Evolutionary conservation across 1,139 yeast genomes (phyloP).

Genomic region (Geotrichum reessii): DNA sequence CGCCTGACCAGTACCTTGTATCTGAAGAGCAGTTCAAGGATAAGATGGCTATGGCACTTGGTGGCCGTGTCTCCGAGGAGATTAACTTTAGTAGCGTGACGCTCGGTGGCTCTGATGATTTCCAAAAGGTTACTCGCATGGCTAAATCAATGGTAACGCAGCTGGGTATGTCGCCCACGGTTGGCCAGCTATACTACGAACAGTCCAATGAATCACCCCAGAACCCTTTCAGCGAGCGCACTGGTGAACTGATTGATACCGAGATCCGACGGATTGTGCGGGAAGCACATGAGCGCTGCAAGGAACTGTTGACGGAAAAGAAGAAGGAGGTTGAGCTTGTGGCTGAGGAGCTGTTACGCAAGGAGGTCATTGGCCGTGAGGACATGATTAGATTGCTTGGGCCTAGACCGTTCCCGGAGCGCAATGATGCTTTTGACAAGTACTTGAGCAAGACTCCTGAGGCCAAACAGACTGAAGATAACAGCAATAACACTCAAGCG

Average conservation of each 20-base stretch:
- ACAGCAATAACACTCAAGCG: neutral
- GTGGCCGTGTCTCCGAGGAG: constrained; percentile 97
- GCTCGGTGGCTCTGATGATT: constrained; percentile 88
- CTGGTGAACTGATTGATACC: constrained; percentile 70
- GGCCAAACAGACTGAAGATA: neutral
- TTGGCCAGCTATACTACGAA: constrained; percentile 78
- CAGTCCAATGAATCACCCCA: constrained; percentile 43
- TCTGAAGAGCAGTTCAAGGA: constrained; percentile 84
- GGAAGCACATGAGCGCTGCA: constrained; percentile 71
- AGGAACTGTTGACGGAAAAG: constrained; percentile 60
- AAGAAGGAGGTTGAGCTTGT: constrained; percentile 70
- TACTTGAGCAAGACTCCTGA: constrained; percentile 41
- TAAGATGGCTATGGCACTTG: constrained; percentile 95
- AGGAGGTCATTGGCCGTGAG: constrained; percentile 83
- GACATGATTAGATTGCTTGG: constrained; percentile 87
- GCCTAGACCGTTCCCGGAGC: constrained; percentile 83
- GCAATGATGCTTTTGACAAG: constrained; percentile 89
- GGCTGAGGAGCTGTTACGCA: constrained; percentile 75
- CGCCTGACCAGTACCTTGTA: constrained; percentile 97
- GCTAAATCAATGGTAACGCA: constrained; percentile 97
- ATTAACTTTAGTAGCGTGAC: constrained; percentile 85
- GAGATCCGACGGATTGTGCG: constrained; percentile 79
- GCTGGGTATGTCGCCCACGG: constrained; percentile 84
- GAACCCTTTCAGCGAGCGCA: constrained; percentile 87
- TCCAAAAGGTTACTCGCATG: constrained; percentile 80